Evolutionary conservation across 139 green algal species (phyloP), one percentile per base, ranked within the genome.

Genomic region (Haematococcus lacustris): DNA sequence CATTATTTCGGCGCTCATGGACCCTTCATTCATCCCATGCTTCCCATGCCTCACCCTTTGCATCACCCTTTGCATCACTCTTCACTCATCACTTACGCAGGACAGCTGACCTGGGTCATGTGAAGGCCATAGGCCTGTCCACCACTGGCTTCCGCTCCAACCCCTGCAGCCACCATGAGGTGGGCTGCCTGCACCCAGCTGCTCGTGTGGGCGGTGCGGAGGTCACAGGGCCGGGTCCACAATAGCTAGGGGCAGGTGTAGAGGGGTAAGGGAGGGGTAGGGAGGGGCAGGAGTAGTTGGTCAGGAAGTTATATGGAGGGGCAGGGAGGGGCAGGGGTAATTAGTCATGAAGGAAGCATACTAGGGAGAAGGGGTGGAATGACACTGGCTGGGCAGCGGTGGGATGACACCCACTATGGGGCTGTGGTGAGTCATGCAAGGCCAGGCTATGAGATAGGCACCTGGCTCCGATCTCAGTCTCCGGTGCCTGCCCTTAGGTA

Each of bases 101-200:
- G 88, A 61, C 74, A 1, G 74, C 71, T 0, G 80, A 92, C 2
- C 70, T 92, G 47, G 89, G 90, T 2, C 79, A 68, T 0, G 80
- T 76, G 2, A 71, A 87, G 53, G 74, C 85, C 37, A 77, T 95
- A 28, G 90, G 90, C 13, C 72, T 95, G n/a, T 90, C 81, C 59
- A 95, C 89, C 4, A 74, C 79, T 2, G 70, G 88, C 41, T 93
- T 89, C 78, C 75, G 90, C 28, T 79, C 51, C 78, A 89, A 91
- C 35, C 50, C 50, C 34, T 69, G 33, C 35, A 72, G 62, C 34
- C 72, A 77, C 50, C 72, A 77, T 17, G 13, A 30, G 17, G 17
- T 35, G 57, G 9, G 57, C 17, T 5, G 21, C 9, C 25, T 9
- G 13, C 23, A 35, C 21, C 4, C 23, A 35, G 26, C 21, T 9